Percentiles rank a stretch among this genome's conserved stretches.
These are phyloP conservation scores for Cystofilobasidium capitatum DNA, from an alignment of 768 basidiomycete genomes.

Conservation along the genomic window DNA sequence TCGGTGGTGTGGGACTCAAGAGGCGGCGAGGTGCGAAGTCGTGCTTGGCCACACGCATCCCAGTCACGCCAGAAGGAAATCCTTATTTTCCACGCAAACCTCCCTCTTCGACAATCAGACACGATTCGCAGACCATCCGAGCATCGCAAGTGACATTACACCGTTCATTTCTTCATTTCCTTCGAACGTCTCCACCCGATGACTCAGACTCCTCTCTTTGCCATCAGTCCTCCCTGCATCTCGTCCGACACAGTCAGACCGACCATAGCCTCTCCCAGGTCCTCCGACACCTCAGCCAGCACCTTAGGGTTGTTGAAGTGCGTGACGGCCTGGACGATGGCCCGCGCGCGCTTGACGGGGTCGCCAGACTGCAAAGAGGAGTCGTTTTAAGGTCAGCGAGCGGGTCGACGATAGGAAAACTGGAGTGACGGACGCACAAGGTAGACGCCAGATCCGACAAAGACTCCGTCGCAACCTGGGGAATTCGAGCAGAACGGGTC, in stretches of 20 bases:
- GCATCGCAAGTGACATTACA: too few species aligned
- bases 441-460: constrained; percentile 97
- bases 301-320: constrained; percentile 85
- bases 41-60: too few species aligned
- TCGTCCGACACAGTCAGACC: constrained; percentile 47
- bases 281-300: constrained; percentile 51
- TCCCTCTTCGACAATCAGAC: too few species aligned
- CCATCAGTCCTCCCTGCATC: constrained; percentile 1
- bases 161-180: too few species aligned
- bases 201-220: background rate
- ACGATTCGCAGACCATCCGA: too few species aligned
- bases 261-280: constrained; percentile 86
- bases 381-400: background rate
- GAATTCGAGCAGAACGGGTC: background rate
- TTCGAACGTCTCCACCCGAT: too few species aligned
- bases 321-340: constrained; percentile 95
- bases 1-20: too few species aligned
- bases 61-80: too few species aligned
- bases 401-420: background rate
- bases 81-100: too few species aligned
- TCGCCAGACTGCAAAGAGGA: constrained; percentile 62
- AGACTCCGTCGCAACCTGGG: constrained; percentile 50
- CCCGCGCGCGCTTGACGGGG: constrained; percentile 83
- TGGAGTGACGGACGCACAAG: constrained; percentile 49
- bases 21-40: too few species aligned